phyloP scores from a whole-genome alignment of 352 stramenopile genomes.

The Phytopythium sindhum region DNA sequence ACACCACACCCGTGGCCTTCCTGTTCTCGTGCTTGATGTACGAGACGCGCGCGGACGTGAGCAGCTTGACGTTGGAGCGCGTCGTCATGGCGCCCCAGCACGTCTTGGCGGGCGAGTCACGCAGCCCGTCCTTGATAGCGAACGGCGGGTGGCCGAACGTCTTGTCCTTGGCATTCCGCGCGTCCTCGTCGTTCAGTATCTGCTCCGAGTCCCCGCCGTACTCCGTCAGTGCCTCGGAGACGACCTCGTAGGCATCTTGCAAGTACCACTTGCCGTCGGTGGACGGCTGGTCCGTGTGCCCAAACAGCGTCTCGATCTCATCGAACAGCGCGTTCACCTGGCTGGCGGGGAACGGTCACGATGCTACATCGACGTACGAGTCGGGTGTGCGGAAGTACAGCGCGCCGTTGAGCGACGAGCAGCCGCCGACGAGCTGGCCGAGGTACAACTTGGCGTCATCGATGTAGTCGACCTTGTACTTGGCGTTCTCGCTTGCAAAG shows the following conservation, averaged over 20 bases:
- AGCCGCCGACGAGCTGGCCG: conserved; percentile 76
- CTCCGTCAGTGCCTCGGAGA: conserved; percentile 24
- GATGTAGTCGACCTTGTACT: conserved; percentile 46
- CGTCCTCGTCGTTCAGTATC: conserved; percentile 38
- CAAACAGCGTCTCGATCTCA: conserved; percentile 34
- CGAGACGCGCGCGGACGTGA: conserved; percentile 39
- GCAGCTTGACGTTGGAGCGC: conserved; percentile 41
- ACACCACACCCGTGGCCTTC: conserved; percentile 43
- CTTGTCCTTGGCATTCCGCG: conserved; percentile 48
- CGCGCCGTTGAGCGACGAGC: conserved; percentile 71
- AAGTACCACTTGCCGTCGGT: conserved; percentile 43
- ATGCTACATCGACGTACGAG: conserved; percentile 32
- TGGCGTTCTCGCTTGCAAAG: conserved; percentile 37
- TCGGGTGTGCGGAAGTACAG: conserved; percentile 74
- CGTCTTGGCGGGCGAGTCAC: conserved; percentile 48
- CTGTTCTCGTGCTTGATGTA: conserved; percentile 49
- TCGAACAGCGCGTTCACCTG: conserved; percentile 62
- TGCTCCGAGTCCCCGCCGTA: conserved; percentile 24
- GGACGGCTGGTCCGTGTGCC: conserved; percentile 42
- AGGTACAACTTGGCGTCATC: conserved; percentile 39
- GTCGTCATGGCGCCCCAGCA: conserved; percentile 45
- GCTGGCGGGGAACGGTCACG: conserved; percentile 39
- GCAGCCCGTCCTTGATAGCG: conserved; percentile 40
- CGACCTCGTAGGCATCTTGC: conserved; percentile 48
- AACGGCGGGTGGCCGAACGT: conserved; percentile 51